These are phyloP conservation scores for Prunella vulgaris DNA, from an alignment of 257 asterid genomes.

Conservation along the genomic window DNA sequence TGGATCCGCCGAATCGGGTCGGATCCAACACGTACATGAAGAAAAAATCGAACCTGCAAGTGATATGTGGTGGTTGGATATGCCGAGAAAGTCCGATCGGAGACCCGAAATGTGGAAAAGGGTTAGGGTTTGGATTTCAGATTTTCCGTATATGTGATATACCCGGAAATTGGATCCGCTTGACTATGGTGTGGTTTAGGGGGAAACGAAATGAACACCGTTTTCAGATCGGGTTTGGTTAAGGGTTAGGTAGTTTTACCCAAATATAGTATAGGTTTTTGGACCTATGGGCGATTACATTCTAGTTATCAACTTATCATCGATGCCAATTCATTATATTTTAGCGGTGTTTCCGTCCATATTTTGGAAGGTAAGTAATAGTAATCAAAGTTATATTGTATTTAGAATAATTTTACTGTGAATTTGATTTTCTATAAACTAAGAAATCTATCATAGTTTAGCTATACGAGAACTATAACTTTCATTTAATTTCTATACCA, in stretches of 20 bases:
- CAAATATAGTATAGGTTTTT: neutral
- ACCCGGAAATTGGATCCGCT: conserved; percentile 42
- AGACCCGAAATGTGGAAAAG: conserved; percentile 50
- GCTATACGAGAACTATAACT: no score
- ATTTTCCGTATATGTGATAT: conserved; percentile 16
- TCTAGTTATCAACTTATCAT: no score
- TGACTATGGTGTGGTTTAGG: conserved; percentile 1
- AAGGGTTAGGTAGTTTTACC: neutral
- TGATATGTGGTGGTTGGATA: conserved; percentile 22
- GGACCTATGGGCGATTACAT: no score
- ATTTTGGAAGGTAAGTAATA: no score
- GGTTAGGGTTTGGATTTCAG: conserved; percentile 53
- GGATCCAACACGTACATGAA: conserved; percentile 26
- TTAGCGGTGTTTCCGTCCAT: no score
- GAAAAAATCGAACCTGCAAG: conserved; percentile 29
- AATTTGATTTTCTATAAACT: no score
- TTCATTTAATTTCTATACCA: no score
- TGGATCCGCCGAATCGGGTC: conserved; percentile 31
- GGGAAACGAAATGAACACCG: neutral
- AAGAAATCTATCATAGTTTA: no score
- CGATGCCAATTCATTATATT: no score
- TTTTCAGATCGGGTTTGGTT: conserved; percentile 32
- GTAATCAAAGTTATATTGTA: no score
- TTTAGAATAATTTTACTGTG: no score
- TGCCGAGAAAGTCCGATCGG: conserved; percentile 44